Base-by-base conservation (phyloP, 1,284 basidiomycete genomes). In the Malassezia psittaci region DNA sequence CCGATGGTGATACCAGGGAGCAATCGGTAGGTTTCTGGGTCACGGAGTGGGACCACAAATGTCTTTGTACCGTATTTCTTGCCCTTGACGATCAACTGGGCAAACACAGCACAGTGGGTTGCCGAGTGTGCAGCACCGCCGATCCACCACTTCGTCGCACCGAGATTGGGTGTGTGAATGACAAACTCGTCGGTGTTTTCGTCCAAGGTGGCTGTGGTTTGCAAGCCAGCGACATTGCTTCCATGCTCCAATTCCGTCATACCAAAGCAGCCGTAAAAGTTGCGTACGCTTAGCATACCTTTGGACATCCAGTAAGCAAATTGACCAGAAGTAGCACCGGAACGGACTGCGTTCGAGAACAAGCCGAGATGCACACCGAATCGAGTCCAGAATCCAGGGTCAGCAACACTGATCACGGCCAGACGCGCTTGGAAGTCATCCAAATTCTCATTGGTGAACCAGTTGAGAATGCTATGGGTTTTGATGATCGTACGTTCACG, bases 191-290 rank as follows among this genome's bases (percentile, higher is more conserved):
- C 81, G 2, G 78, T 74, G 48, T 69, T 63, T 19, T 69, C 68
- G 68, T 82, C 81, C 54, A 81, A 80, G 2, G 79, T 81, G 0
- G 80, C 79, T 5, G 79, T 81, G 36, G 81, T 82, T 68, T 81
- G 79, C 48, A 82, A 76, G 12, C 80, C 81, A 9, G 80, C 80
- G 24, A 81, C 80, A 65, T 81, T 81, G 45, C 77, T 78, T 39
- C 79, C 79, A 67, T 79, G 78, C 8, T 75, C 76, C 11, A 77
- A 64, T 67, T 77, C 77, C 24, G 77, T 81, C 80, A 82, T 81
- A 51, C 78, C 79, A 57, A 81, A 81, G 71, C 80, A 81, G 16
- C 81, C 80, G 48, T 80, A 79, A 51, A 81, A 78, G 35, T 79
- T 79, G 63, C 80, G 79, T 42, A 79, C 69, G 5, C 77, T 77